Evolutionary conservation across 495 filamentous ascomycete genomes (phyloP), one percentile per base, ranked within the genome.

Genomic region (Penicillium egyptiacum): DNA sequence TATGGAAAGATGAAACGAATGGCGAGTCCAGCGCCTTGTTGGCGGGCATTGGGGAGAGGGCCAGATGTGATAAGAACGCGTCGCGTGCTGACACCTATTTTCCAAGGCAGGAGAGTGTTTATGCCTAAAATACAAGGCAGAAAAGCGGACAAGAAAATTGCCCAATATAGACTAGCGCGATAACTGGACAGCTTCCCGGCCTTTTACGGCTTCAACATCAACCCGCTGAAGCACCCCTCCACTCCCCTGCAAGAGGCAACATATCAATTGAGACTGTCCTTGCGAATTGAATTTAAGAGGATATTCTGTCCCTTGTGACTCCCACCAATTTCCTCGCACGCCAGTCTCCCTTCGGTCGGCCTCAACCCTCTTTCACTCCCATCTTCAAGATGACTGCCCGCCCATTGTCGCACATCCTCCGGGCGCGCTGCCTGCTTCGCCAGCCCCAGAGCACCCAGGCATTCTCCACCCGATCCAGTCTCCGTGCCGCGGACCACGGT

Each of bases 401-500:
- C 50, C 62, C 70, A 59, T 61, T 76, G 62, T 72, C 76, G 58
- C 65, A 76, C 50, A 57, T 69, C 59, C 69, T 79, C 49, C 75
- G 76, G 55, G 66, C 75, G 61, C 74, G 75, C 66, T 70, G 71
- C 62, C 57, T 75, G 45, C 61, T 70, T 52, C 74, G 70, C 62
- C 58, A 53, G 58, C 64, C 75, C 40, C 75, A 75, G 65, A 74
- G 64, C 47, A 48, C 66, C 49, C 72, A 75, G 62, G 64, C 68
- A 31, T 79, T 79, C 63, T 77, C 76, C 9, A 79, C 75, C 40
- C 68, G 71, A 45, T 75, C 68, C 70, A 68, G 55, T 43, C 68
- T 79, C 28, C 74, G 69, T 59, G 68, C 69, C 42, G 76, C 77
- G 31, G 77, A 77, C 52, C 88, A 93, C 74, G 90, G 85, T 56